phyloP scores from a whole-genome alignment of 2,329 filamentous ascomycete species.

The Cladophialophora carrionii region DNA sequence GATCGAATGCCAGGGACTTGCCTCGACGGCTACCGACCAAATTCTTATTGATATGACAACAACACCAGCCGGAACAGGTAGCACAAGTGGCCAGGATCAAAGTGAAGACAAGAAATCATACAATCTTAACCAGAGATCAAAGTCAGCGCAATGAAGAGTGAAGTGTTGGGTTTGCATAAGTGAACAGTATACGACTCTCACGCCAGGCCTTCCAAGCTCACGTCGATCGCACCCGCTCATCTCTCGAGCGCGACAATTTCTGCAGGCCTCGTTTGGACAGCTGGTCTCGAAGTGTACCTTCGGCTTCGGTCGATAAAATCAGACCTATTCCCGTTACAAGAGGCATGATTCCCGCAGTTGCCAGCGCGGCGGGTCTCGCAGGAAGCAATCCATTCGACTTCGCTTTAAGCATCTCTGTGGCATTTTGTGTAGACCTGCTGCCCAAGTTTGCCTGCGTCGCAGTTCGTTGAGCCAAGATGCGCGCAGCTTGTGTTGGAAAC shows the following conservation, averaged over 20 bases:
- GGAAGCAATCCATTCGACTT: conserved; percentile 8
- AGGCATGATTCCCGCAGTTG: conserved; percentile 12
- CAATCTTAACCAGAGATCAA: background rate
- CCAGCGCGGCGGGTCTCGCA: conserved; percentile 2
- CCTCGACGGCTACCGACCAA: background rate
- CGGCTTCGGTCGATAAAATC: background rate
- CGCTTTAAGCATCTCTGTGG: conserved; percentile 7
- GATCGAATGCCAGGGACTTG: background rate
- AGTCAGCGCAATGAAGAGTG: conserved; percentile 6
- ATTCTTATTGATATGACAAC: background rate
- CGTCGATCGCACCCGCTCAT: background rate
- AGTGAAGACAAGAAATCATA: background rate
- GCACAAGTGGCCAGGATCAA: too few species aligned
- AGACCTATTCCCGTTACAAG: conserved; percentile 13
- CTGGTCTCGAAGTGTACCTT: conserved; percentile 2
- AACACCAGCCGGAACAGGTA: background rate
- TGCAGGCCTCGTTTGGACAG: background rate
- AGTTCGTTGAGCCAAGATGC: conserved; percentile 23
- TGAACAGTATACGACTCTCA: background rate
- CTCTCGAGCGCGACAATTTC: background rate
- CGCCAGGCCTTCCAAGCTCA: background rate
- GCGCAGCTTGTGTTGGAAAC: conserved; percentile 56
- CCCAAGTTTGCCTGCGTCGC: conserved; percentile 9
- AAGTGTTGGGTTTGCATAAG: background rate
- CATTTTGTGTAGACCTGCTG: background rate